Evolutionary conservation across 805 yeast species (phyloP).

Genomic region (Kockiozyma suomiensis): DNA sequence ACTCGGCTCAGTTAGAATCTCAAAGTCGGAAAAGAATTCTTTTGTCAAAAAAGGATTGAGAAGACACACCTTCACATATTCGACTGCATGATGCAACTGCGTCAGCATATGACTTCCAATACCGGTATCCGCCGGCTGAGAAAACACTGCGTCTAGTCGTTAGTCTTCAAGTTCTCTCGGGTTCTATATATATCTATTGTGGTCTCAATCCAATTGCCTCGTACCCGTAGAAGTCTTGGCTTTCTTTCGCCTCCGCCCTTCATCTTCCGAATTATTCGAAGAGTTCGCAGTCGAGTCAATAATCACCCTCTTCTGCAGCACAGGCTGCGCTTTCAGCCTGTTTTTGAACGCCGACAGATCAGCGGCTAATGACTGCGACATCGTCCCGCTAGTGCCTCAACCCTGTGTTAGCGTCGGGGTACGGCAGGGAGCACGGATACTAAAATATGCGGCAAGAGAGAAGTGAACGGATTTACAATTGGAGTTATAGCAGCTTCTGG

Average conservation of each 20-base stretch:
- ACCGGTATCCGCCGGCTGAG: constrained; percentile 46
- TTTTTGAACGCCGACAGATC: constrained; percentile 68
- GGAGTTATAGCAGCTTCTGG: too few relatives aligned
- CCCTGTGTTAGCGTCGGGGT: too few relatives aligned
- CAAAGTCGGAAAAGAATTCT: background rate
- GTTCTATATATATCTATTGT: too few relatives aligned
- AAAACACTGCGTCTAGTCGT: constrained; percentile 31
- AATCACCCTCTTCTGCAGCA: constrained; percentile 40
- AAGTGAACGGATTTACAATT: too few relatives aligned
- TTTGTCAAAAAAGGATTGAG: too few relatives aligned
- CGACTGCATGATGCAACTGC: constrained; percentile 87
- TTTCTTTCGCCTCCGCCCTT: constrained; percentile 22
- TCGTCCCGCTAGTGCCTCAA: too few relatives aligned
- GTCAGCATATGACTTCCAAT: constrained; percentile 73
- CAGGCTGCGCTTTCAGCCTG: constrained; percentile 61
- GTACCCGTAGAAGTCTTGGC: constrained; percentile 25
- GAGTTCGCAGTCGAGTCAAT: constrained; percentile 9
- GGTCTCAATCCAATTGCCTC: background rate
- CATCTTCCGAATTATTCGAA: constrained; percentile 21
- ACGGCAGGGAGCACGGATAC: too few relatives aligned
- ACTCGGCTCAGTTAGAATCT: background rate
- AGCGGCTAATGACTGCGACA: constrained; percentile 48
- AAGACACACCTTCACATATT: constrained; percentile 67
- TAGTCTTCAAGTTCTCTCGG: background rate
- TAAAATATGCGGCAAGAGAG: too few relatives aligned